Evolutionary conservation across 345 rosid genomes (phyloP), one percentile per base, ranked within the genome.

Genomic region (Acer saccharum): DNA sequence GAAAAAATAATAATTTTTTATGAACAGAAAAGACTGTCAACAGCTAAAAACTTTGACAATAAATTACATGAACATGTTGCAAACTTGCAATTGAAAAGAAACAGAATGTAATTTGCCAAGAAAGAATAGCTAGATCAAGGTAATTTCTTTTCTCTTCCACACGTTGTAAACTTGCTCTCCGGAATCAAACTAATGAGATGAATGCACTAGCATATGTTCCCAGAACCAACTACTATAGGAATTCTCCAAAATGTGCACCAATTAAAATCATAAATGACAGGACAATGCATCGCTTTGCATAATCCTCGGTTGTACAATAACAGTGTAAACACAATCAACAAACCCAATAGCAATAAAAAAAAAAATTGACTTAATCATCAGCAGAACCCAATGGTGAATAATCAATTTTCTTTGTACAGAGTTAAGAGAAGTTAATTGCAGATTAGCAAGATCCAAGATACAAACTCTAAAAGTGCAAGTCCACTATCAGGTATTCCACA

Each of bases 1-100:
- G 77, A 85, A 70, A 72, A 73, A 4, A 54, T 54, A 54, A 82
- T 85, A 81, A 70, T 78, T 69, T 73, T 55, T 71, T 74, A 75
- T 79, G 68, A 77, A 81, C 57, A 69, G 35, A 79, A 71, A 66
- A 76, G n/a, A 75, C 41, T 63, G 67, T 21, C 43, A 65, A 65
- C 65, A 72, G 25, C 29, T 32, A 57, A 60, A 43, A 72, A 55
- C 52, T 4, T 25, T 43, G 69, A 74, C 60, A 46, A 64, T 9
- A 17, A 25, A 25, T 17, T 10, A 27, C 69, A 63, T 23, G 20
- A 10, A 35, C 13, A 41, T 5, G 10, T 72, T 60, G 54, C 27
- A 25, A 25, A 25, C 27, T 25, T 25, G 27, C 66, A 20, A 72
- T 25, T 41, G 46, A 29, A 6, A 71, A 52, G 41, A 17, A 20